Evolutionary conservation across 192 early-diverging fungal genomes (phyloP).

Genomic region (Coemansia sp.): DNA sequence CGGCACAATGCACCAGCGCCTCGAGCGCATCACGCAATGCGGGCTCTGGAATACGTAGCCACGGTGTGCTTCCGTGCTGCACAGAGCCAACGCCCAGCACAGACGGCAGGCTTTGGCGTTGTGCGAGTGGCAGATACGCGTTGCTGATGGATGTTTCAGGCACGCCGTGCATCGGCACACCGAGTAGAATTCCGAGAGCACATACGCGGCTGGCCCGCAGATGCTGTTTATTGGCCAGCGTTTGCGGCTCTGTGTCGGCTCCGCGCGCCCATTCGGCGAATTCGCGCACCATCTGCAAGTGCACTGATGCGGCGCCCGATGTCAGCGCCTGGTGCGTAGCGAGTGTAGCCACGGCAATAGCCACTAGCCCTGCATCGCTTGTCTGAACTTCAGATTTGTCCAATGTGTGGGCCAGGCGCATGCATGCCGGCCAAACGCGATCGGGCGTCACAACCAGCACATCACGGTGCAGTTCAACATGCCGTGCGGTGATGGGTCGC

Average conservation of each 20-base stretch:
- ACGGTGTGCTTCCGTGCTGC: conserved; percentile 33
- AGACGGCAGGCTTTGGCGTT: conserved; percentile 23
- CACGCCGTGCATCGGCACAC: conserved; percentile 42
- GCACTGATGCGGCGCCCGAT: conserved; percentile 5
- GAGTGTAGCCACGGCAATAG: conserved; percentile 28
- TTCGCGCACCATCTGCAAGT: conserved; percentile 18
- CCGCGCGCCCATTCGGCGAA: conserved; percentile 20
- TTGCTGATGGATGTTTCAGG: conserved; percentile 35
- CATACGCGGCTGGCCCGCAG: conserved; percentile 21
- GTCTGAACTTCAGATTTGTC: conserved; percentile 10
- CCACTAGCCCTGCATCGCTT: conserved; percentile 2
- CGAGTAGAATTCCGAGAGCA: conserved; percentile 37
- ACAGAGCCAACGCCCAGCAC: conserved; percentile 35
- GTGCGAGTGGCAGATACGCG: conserved; percentile 26
- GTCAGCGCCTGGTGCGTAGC: conserved; percentile 36
- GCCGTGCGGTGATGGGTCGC: conserved; percentile 25
- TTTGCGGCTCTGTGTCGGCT: not conserved
- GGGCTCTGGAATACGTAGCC: conserved; percentile 28
- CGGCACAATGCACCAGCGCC: conserved; percentile 25
- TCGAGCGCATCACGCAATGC: conserved; percentile 17
- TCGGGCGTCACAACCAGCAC: conserved; percentile 41
- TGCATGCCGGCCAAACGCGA: conserved; percentile 34
- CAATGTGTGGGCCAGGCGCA: conserved; percentile 13
- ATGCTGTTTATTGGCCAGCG: conserved; percentile 22
- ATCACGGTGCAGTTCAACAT: conserved; percentile 27